A percentile compares a stretch with the other conserved stretches of the same genome.
These are phyloP conservation scores for Crassisporium funariophilum DNA, from an alignment of 768 basidiomycete genomes.

Conservation along the genomic window DNA sequence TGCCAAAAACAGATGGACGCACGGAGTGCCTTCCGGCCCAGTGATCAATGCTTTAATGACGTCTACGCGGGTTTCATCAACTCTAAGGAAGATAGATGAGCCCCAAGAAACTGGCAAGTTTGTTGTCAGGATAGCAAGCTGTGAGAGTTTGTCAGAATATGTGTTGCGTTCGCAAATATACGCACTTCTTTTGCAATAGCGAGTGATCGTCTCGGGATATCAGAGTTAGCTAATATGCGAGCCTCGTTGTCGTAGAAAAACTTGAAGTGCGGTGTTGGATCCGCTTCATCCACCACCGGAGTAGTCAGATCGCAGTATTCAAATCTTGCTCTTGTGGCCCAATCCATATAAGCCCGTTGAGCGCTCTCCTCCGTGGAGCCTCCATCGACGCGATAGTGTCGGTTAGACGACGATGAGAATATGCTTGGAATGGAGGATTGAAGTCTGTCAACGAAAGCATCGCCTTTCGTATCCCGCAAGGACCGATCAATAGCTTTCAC, in stretches of 20 bases:
- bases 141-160: slow-evolving; percentile 10
- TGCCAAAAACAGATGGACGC: no score
- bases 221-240: slow-evolving; percentile 79
- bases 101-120: slow-evolving; percentile 95
- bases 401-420: slow-evolving; percentile 40
- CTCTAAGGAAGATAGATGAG: slow-evolving; percentile 90
- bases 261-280: slow-evolving; percentile 72
- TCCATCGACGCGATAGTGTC: slow-evolving; percentile 45
- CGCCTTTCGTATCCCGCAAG: slow-evolving; percentile 86
- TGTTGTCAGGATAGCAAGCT: slow-evolving; percentile 92
- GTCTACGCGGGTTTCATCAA: slow-evolving; percentile 91
- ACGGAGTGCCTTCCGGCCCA: slow-evolving; percentile 94
- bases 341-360: slow-evolving; percentile 73
- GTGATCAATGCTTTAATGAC: slow-evolving; percentile 91
- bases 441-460: slow-evolving; percentile 79
- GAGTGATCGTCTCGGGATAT: slow-evolving; percentile 88
- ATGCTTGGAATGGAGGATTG: slow-evolving; percentile 78
- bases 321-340: slow-evolving; percentile 83
- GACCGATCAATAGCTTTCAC: slow-evolving; percentile 87
- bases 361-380: slow-evolving; percentile 69
- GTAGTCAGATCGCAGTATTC: slow-evolving; percentile 89
- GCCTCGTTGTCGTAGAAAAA: slow-evolving; percentile 84
- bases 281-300: slow-evolving; percentile 38
- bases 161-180: neutral
- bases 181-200: slow-evolving; percentile 93